A percentile compares a stretch with the other conserved stretches of the same genome.
phyloP scores from a whole-genome alignment of 129 eudicot species.

The Kitagawia praeruptora region DNA sequence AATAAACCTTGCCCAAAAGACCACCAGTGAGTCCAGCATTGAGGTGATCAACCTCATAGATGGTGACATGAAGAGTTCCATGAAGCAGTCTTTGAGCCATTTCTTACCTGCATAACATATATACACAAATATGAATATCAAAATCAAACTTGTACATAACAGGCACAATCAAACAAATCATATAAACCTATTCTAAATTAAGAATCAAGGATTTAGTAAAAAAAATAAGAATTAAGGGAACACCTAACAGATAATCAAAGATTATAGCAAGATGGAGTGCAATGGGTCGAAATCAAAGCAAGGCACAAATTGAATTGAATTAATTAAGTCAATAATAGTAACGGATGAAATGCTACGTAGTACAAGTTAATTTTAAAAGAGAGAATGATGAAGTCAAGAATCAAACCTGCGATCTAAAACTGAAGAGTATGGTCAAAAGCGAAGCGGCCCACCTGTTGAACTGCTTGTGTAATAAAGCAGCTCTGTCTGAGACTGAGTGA shows the following conservation, averaged over 20 bases:
- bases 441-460: background rate
- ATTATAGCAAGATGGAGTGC: background rate
- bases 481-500: background rate
- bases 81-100: conserved; percentile 55
- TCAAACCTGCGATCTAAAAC: background rate
- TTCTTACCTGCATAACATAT: conserved; percentile 15
- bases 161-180: background rate
- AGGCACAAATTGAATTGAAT: background rate
- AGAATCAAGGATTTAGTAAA: background rate
- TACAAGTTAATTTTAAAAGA: background rate
- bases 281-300: no score
- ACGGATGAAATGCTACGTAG: background rate
- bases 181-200: background rate
- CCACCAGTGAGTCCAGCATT: conserved; percentile 29
- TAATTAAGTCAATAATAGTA: background rate
- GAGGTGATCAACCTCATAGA: conserved; percentile 56
- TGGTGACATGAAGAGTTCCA: conserved; percentile 70
- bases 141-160: background rate
- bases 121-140: background rate
- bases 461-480: background rate
- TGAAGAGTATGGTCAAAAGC: background rate
- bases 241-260: background rate
- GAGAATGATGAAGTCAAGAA: background rate
- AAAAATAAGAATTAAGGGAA: background rate
- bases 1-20: conserved; percentile 34